Conservation (phyloP, 768 basidiomycete species). For the Rubroboletus satanas region DNA sequence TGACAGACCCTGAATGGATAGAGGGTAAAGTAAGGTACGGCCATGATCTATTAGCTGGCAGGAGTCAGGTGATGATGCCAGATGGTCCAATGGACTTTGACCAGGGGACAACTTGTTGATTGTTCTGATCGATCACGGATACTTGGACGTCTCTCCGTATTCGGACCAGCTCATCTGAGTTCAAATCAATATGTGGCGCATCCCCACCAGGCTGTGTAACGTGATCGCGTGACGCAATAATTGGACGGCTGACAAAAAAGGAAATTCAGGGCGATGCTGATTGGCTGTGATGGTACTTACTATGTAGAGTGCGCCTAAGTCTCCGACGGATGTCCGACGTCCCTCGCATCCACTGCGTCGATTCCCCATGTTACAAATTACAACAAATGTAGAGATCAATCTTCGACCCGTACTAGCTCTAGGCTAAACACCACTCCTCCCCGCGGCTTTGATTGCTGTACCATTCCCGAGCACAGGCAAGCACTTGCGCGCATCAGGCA, state of each 20-base stretch:
- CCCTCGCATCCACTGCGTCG: not conserved
- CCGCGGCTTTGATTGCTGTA: slow-evolving; percentile 56
- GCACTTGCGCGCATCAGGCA: slow-evolving; percentile 34
- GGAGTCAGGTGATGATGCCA: not conserved
- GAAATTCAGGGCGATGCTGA: not conserved
- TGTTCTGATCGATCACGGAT: too few relatives aligned
- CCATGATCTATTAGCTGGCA: not conserved
- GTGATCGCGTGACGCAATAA: too few relatives aligned
- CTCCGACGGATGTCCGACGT: not conserved
- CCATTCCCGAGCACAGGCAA: slow-evolving; percentile 46
- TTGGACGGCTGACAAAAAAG: not conserved
- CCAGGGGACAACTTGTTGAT: too few relatives aligned
- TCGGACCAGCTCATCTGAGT: not conserved
- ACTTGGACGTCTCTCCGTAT: not conserved
- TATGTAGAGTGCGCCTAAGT: too few relatives aligned
- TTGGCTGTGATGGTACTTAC: not conserved
- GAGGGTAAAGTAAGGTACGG: not conserved
- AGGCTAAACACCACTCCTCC: slow-evolving; percentile 55
- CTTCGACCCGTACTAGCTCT: not conserved
- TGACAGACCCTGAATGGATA: slow-evolving; percentile 2
- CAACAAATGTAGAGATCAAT: not conserved
- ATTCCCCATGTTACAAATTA: not conserved
- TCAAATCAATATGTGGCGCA: not conserved
- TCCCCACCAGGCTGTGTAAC: too few relatives aligned
- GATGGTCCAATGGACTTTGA: too few relatives aligned